A percentile compares a stretch with the other conserved stretches of the same genome.
phyloP scores from a whole-genome alignment of 1,284 basidiomycete species.

The Quambalaria eucalypti region DNA sequence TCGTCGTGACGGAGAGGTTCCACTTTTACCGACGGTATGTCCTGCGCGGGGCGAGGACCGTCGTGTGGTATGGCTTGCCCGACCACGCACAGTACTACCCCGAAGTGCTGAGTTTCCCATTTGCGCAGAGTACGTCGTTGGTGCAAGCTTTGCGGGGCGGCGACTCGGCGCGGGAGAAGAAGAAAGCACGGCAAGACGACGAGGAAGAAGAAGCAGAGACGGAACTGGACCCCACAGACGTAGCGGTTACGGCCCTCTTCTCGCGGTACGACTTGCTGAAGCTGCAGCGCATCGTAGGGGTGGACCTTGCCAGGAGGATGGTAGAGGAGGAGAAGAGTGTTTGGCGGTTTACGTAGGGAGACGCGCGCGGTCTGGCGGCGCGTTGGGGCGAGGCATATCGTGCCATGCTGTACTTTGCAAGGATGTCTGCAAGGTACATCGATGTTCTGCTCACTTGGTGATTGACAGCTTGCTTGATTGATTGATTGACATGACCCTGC shows the following conservation, averaged over 20 bases:
- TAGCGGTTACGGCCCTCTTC: conserved; percentile 59
- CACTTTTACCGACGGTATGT: conserved; percentile 82
- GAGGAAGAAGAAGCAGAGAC: conserved; percentile 13
- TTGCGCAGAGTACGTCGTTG: conserved; percentile 48
- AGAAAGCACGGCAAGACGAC: neutral
- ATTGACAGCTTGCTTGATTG: neutral
- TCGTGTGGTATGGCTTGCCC: conserved; percentile 86
- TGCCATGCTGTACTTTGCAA: neutral
- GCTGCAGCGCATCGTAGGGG: conserved; percentile 67
- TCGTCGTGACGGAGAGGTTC: conserved; percentile 89
- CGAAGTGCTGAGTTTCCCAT: conserved; percentile 76
- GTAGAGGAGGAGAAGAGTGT: conserved; percentile 20
- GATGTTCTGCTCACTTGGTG: neutral
- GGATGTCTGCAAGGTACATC: too few species aligned
- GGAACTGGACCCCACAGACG: conserved; percentile 62
- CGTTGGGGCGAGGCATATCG: neutral
- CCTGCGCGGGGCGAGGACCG: conserved; percentile 69
- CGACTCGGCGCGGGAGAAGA: neutral
- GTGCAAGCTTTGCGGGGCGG: neutral
- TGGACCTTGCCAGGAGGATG: conserved; percentile 27
- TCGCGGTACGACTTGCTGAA: conserved; percentile 79
- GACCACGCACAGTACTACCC: conserved; percentile 84
- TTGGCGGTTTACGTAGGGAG: conserved; percentile 32
- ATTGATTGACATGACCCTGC: neutral
- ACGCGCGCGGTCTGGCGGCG: neutral